Conservation (phyloP, 495 filamentous ascomycete species). For the Penicillium turbatum region DNA sequence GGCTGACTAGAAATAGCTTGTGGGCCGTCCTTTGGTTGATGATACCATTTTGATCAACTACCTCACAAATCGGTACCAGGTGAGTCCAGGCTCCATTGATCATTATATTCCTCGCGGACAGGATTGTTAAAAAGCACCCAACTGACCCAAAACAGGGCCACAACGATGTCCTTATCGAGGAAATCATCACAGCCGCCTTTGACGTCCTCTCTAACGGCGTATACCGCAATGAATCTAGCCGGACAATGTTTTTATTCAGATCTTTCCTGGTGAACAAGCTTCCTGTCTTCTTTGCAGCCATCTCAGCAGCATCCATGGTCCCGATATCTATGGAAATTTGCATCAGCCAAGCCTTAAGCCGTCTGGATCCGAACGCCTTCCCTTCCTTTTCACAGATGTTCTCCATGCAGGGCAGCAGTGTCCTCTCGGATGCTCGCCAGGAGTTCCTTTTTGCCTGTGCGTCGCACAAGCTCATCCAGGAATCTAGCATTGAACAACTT, state of each 20-base stretch:
- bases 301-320: constrained; percentile 57
- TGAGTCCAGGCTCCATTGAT: constrained; percentile 23
- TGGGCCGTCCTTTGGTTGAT: constrained; percentile 76
- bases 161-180: constrained; percentile 65
- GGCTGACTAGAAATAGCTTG: constrained; percentile 57
- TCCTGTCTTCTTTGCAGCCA: constrained; percentile 67
- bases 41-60: constrained; percentile 74
- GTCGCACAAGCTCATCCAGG: constrained; percentile 75
- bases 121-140: not conserved
- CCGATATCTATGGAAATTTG: constrained; percentile 69
- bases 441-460: constrained; percentile 92
- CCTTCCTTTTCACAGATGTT: constrained; percentile 77
- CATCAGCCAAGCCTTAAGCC: constrained; percentile 71
- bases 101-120: not conserved
- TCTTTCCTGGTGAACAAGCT: constrained; percentile 94
- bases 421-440: constrained; percentile 78
- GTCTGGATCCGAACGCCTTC: constrained; percentile 74
- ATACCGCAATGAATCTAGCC: constrained; percentile 67
- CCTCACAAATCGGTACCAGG: constrained; percentile 76
- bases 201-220: constrained; percentile 84
- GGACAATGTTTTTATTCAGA: constrained; percentile 72
- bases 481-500: constrained; percentile 71
- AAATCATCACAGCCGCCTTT: constrained; percentile 82
- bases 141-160: constrained; percentile 53
- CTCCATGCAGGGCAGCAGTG: constrained; percentile 67